phyloP scores from a whole-genome alignment of 345 rosid genomes.

The Carallia brachiata region DNA sequence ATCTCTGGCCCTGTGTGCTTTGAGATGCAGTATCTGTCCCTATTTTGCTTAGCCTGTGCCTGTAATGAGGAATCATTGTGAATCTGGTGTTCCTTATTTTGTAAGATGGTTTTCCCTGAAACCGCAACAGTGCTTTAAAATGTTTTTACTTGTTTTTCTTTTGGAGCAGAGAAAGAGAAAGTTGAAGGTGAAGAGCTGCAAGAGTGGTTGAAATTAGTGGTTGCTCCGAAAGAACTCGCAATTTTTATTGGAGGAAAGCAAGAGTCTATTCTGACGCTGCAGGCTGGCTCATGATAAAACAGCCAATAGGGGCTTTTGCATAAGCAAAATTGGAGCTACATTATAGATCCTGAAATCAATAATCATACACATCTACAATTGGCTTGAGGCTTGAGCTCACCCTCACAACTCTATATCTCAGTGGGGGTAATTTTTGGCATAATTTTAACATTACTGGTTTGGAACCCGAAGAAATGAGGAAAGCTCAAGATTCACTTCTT shows the following conservation, averaged over 20 bases:
- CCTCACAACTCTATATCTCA: conserved; percentile 16
- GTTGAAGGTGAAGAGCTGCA: conserved; percentile 92
- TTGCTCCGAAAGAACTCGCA: conserved; percentile 72
- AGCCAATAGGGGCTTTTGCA: not conserved
- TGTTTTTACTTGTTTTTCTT: conserved; percentile 1
- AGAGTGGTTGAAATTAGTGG: conserved; percentile 80
- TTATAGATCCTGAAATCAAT: not conserved
- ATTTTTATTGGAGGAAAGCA: conserved; percentile 59
- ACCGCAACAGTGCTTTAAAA: conserved; percentile 2
- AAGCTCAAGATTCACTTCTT: conserved; percentile 17
- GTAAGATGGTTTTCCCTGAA: not conserved
- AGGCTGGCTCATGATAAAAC: conserved; percentile 27
- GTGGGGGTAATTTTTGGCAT: conserved; percentile 29
- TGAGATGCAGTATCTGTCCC: too few relatives aligned
- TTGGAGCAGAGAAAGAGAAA: conserved; percentile 74
- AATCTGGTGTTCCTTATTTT: not conserved
- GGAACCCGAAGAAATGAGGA: conserved; percentile 12
- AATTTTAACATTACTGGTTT: conserved; percentile 15
- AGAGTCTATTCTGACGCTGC: conserved; percentile 53
- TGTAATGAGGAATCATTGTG: not conserved
- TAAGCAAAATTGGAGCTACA: too few relatives aligned
- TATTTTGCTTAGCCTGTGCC: too few relatives aligned
- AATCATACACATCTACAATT: not conserved
- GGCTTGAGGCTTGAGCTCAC: conserved; percentile 4
- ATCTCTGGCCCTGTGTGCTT: too few relatives aligned